Evolutionary conservation across 1,139 yeast genomes (phyloP), one percentile per base, ranked within the genome.

Genomic region (Suhomyces choctaworum): DNA sequence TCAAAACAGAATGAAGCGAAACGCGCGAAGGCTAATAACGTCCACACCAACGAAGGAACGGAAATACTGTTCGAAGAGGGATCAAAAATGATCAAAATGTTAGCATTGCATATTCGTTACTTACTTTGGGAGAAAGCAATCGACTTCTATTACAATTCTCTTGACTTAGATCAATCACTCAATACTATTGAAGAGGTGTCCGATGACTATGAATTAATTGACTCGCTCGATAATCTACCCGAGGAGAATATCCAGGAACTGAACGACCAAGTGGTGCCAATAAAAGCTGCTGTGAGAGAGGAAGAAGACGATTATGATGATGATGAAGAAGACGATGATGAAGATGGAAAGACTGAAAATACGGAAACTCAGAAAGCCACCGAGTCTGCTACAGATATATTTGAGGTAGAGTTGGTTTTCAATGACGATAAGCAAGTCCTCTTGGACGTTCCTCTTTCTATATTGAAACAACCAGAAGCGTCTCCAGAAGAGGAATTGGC

Each of bases 111-210:
- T 44, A 60, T 83, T 23, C 65, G 92, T 46, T 83, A 82, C 47
- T 70, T 83, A 13, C 62, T 84, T 16, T 84, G 87, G 79, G 90
- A 83, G 47, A 80, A 78, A 50, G 92, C 89, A 5, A 72, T 84
- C 11, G 86, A 81, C 51, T 67, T 60, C 36, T 69, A 64, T 45
- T 78, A 67, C 42, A 50, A 51, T 27, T 48, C 61, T 19, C 50
- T 56, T 32, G 60, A 53, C 23, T 56, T 60, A 34, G 65, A 59
- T 34, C 53, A 55, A 22, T 54, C 64, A 6, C 25, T 41, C 7
- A 51, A 56, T 22, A 39, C 51, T 5, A 47, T 65, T 16, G 67
- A 62, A 28, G 72, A 66, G 33, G 62, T 62, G 0, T 46, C 58
- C 17, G 71, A 66, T 37, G 74, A 68, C 36, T 64, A 55, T 45